These are phyloP conservation scores for Curvularia lunata DNA, from an alignment of 2,329 filamentous ascomycete genomes.

Conservation along the genomic window DNA sequence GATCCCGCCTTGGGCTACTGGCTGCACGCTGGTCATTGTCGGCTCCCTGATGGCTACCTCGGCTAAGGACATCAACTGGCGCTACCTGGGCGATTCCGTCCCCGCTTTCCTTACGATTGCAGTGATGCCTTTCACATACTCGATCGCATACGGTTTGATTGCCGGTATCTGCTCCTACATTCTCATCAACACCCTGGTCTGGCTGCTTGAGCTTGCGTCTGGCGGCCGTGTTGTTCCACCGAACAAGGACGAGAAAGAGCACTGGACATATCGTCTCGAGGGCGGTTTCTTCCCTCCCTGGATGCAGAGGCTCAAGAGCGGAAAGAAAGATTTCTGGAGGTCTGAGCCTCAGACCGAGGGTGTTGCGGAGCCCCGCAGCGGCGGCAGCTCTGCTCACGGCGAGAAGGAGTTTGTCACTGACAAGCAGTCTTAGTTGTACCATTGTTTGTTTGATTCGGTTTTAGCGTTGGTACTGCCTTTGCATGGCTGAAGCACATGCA, in stretches of 20 bases:
- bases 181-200: conserved; percentile 74
- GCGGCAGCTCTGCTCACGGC: conserved; percentile 33
- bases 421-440: conserved; percentile 27
- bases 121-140: conserved; percentile 90
- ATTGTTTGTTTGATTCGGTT: conserved; percentile 10
- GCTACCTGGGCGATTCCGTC: conserved; percentile 77
- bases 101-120: conserved; percentile 85
- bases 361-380: conserved; percentile 35
- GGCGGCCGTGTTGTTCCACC: conserved; percentile 74
- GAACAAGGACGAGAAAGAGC: conserved; percentile 78
- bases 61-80: conserved; percentile 86
- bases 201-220: conserved; percentile 69
- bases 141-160: conserved; percentile 85
- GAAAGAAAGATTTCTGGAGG: conserved; percentile 77
- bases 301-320: conserved; percentile 67
- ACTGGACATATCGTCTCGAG: conserved; percentile 78
- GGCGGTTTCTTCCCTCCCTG: conserved; percentile 79
- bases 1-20: conserved; percentile 88
- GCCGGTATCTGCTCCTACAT: conserved; percentile 79
- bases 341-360: conserved; percentile 36
- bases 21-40: conserved; percentile 84
- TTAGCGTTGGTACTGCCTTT: conserved; percentile 1
- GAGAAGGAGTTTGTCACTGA: conserved; percentile 35
- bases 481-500: conserved; percentile 11
- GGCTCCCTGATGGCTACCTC: conserved; percentile 85